phyloP scores from a whole-genome alignment of 1,139 yeast species.

The Yamadazyma sp. region DNA sequence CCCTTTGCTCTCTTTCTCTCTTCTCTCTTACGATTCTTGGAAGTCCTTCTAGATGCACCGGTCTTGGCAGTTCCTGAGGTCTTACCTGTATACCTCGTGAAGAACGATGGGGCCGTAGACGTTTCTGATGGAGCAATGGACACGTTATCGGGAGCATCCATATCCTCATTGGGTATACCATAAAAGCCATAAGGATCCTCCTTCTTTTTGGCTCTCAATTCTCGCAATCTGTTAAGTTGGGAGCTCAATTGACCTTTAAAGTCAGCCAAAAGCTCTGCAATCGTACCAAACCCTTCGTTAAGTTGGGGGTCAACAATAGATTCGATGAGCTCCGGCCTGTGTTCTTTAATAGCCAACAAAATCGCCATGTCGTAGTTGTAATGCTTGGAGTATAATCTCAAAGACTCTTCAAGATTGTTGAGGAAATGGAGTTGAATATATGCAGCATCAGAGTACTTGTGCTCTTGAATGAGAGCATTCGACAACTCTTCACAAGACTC shows the following conservation, averaged over 20 bases:
- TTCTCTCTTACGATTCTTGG: constrained; percentile 90
- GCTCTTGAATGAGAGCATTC: constrained; percentile 61
- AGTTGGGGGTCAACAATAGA: constrained; percentile 69
- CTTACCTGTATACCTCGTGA: constrained; percentile 94
- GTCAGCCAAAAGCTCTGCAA: constrained; percentile 89
- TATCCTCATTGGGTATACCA: constrained; percentile 56
- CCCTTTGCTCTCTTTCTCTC: constrained; percentile 96
- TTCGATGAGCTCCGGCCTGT: constrained; percentile 48
- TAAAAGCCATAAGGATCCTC: constrained; percentile 86
- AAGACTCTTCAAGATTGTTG: constrained; percentile 59
- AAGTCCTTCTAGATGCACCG: constrained; percentile 89
- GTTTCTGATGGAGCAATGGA: constrained; percentile 95
- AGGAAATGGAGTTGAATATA: constrained; percentile 66
- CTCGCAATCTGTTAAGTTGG: constrained; percentile 81
- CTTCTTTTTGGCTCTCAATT: constrained; percentile 75
- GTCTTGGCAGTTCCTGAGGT: constrained; percentile 95
- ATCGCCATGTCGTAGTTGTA: constrained; percentile 77
- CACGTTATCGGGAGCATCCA: constrained; percentile 87
- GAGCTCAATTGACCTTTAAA: constrained; percentile 83
- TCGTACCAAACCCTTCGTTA: constrained; percentile 82
- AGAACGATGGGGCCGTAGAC: constrained; percentile 87
- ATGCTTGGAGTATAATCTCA: constrained; percentile 70
- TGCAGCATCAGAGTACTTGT: constrained; percentile 82
- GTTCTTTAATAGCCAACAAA: constrained; percentile 52
- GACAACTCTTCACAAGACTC: constrained; percentile 61